Evolutionary conservation across 345 rosid species (phyloP), one percentile per base, ranked within the genome.

Genomic region (Eucalyptus erythrocorys): DNA sequence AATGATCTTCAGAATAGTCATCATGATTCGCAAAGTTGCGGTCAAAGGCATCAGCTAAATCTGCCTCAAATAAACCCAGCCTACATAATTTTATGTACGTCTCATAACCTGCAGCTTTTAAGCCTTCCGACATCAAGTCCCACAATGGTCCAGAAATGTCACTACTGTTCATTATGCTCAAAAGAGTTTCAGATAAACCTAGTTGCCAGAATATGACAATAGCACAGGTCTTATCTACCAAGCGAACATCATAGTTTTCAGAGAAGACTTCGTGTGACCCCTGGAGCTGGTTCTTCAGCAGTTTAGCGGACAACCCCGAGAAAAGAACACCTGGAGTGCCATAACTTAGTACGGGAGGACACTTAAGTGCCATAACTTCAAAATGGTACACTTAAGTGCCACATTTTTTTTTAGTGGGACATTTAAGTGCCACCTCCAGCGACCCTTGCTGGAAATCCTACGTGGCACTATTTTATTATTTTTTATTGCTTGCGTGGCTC

Each of bases 51-150:
- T 95, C 93, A 3, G 94, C 96, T 88, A 96, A 92, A 79, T 91
- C 93, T 34, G 91, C 88, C 81, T 96, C 96, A 98, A 96, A 97
- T 13, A 91, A 92, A 57, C 97, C 95, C 88, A 90, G 91, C 66
- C 91, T 91, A 92, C 99, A 96, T n/a, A 94, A 94, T 92, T 92
- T 93, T 89, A 88, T 88, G 92, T 96, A 96, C 30, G 92, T 89
- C 85, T 89, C 93, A 42, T 95, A 97, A 48, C 93, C 92, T 5
- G 97, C 90, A 22, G 91, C 97, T 91, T 93, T 94, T 45, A 94
- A 37, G 59, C 99, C 99, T 91, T 94, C 95, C 1, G 95, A 92
- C 19, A 95, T 96, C 93, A 95, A 90, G 88, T 95, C 99, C 91
- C 87, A 90, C 85, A 96, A 88, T 21, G 91, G 84, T 84, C 94